Evolutionary conservation across 345 rosid species (phyloP).

Genomic region (Erysimum cheiranthoides): DNA sequence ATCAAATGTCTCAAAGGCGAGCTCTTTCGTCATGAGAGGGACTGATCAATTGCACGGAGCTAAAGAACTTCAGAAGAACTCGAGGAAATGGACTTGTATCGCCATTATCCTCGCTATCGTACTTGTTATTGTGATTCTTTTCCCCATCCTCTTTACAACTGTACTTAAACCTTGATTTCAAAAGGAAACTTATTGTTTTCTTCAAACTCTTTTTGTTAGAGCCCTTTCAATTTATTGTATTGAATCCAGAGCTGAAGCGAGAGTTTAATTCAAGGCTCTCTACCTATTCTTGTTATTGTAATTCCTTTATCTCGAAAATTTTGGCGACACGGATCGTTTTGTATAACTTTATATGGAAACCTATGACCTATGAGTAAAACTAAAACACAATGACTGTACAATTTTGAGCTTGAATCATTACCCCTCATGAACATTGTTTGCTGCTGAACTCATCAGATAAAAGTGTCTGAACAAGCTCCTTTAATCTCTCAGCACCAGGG

Average conservation of each 20-base stretch:
- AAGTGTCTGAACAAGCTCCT: constrained; percentile 56
- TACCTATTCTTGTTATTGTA: constrained; percentile 17
- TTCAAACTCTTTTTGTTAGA: constrained; percentile 22
- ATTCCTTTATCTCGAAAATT: background rate
- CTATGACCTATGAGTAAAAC: constrained; percentile 35
- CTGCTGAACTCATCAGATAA: constrained; percentile 59
- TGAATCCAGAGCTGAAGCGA: constrained; percentile 28
- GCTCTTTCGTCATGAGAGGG: constrained; percentile 68
- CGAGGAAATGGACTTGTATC: constrained; percentile 71
- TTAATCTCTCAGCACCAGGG: constrained; percentile 72
- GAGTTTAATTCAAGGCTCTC: background rate
- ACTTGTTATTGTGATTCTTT: constrained; percentile 47
- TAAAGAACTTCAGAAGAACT: constrained; percentile 60
- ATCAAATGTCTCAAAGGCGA: constrained; percentile 73
- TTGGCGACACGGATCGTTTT: constrained; percentile 13
- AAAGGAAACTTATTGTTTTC: background rate
- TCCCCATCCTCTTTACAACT: constrained; percentile 36
- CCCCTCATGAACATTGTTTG: constrained; percentile 63
- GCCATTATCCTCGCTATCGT: constrained; percentile 50
- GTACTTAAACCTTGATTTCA: constrained; percentile 36
- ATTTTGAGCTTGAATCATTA: constrained; percentile 20
- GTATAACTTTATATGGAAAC: constrained; percentile 18
- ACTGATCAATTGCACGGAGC: constrained; percentile 60
- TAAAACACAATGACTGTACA: constrained; percentile 39
- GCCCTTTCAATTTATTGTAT: constrained; percentile 8